A percentile compares a stretch with the other conserved stretches of the same genome.
These are phyloP conservation scores for Pelomyxa schiedti DNA, from an alignment of 78 protist genomes.

Conservation along the genomic window DNA sequence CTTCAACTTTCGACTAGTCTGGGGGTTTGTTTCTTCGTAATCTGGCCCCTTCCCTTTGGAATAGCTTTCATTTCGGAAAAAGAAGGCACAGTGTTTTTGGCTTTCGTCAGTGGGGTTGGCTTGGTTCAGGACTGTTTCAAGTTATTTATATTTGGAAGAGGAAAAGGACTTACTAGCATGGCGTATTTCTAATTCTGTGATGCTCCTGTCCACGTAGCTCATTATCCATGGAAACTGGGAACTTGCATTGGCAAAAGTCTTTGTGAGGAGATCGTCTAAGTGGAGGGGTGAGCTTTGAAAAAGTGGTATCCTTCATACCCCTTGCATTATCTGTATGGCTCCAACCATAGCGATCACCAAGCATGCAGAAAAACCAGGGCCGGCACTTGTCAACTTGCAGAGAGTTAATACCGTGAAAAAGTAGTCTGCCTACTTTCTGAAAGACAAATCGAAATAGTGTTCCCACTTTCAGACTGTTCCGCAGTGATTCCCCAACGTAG, in stretches of 20 bases:
- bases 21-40: neutral
- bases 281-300: neutral
- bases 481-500: neutral
- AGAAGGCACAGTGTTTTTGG: neutral
- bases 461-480: neutral
- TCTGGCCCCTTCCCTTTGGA: neutral
- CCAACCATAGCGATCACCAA: slow-evolving; percentile 4
- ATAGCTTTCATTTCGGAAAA: neutral
- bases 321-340: neutral
- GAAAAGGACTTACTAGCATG: too few species aligned
- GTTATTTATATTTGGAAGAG: too few species aligned
- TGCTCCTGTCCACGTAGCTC: neutral
- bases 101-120: too few species aligned
- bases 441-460: neutral
- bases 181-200: slow-evolving; percentile 4
- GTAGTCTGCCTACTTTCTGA: too few species aligned
- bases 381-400: slow-evolving; percentile 5
- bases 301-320: neutral
- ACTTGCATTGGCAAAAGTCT: neutral
- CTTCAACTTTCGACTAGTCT: too few species aligned
- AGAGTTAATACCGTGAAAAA: too few species aligned
- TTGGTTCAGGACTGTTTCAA: too few species aligned
- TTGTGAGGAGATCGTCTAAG: slow-evolving; percentile 5
- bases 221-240: neutral
- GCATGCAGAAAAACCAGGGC: slow-evolving; percentile 6